These are phyloP conservation scores for Forsythia viridissima DNA, from an alignment of 257 asterid species.

Conservation along the genomic window DNA sequence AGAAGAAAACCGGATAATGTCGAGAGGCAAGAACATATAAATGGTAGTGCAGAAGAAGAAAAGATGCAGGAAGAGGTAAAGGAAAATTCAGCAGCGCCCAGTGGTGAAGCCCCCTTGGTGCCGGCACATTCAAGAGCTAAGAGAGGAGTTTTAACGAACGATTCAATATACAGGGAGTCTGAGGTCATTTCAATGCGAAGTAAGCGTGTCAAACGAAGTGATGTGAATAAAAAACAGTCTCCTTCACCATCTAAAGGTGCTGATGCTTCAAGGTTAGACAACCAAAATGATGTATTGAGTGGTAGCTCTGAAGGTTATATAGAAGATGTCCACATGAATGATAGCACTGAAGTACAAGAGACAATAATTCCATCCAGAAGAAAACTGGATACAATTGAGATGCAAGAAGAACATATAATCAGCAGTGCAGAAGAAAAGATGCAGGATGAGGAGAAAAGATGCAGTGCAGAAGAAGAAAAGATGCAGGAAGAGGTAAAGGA, in stretches of 20 bases:
- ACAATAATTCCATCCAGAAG: slow-evolving; percentile 7
- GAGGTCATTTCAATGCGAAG: slow-evolving; percentile 25
- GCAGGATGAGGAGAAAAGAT: slow-evolving; percentile 23
- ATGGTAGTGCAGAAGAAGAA: slow-evolving; percentile 27
- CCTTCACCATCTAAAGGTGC: slow-evolving; percentile 25
- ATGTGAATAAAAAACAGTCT: not conserved
- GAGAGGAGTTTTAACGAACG: slow-evolving; percentile 32
- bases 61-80: slow-evolving; percentile 27
- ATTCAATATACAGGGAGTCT: slow-evolving; percentile 14
- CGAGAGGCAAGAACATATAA: slow-evolving; percentile 15
- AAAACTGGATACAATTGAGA: slow-evolving; percentile 8
- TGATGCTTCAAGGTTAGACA: not conserved
- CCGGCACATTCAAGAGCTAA: slow-evolving; percentile 21
- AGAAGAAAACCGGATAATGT: slow-evolving; percentile 3
- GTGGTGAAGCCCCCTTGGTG: slow-evolving; percentile 20
- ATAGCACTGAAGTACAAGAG: slow-evolving; percentile 17
- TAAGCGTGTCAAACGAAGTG: slow-evolving; percentile 23
- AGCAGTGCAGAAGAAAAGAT: slow-evolving; percentile 24
- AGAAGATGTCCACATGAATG: slow-evolving; percentile 12
- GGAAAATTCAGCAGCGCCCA: slow-evolving; percentile 34
- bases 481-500: slow-evolving; percentile 31
- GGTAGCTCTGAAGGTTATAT: slow-evolving; percentile 13
- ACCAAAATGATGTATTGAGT: slow-evolving; percentile 12
- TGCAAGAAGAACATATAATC: slow-evolving; percentile 1
- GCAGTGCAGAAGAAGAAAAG: slow-evolving; percentile 29